Base-by-base conservation (phyloP, 495 filamentous ascomycete genomes). In the Aspergillus kassunensis region DNA sequence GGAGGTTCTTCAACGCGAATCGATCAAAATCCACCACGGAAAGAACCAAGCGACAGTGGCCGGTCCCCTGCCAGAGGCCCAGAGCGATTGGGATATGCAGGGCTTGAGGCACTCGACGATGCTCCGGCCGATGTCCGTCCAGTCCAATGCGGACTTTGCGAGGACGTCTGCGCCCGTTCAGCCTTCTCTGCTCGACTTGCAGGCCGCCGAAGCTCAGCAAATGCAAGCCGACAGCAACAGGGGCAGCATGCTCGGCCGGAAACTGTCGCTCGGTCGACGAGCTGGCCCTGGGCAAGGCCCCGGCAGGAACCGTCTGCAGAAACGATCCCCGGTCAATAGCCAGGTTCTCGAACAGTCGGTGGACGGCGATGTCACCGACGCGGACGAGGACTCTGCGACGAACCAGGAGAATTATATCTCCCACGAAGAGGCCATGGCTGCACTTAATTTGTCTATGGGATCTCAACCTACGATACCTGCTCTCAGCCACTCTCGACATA, bases 1-100 rank as follows among this genome's bases (percentile, higher is more conserved):
- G 23, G 83, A 83, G 36, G 76, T 77, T 15, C 69, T 86, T 20
- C 80, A 86, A 54, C 70, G 73, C 19, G 79, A 76, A 1, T 71
- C 76, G 0, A 75, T 79, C 74, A 75, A 47, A 10, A 59, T 74
- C n/a, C 70, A 74, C 30, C 34, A 37, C 34, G n/a, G 13, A 1
- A 37, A 16, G 34, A 62, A 64, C 31, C 71, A 72, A 53, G 68
- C 69, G 34, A 55, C 56, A 5, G 57, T 57, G n/a, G 72, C 71
- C 27, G 15, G 61, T 1, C 66, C 34, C 2, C 34, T 37, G n/a
- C 34, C 34, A 3, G 34, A 37, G 15, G 31, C 31, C 10, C 34
- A 37, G 34, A 16, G 34, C 34, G 34, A 37, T 60, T 37, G 34
- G 34, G 34, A 37, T 7, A 37, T 37, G 34, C 34, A 37, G n/a